Conservation (phyloP, 148 eudicot species). For the Spergularia bocconei region DNA sequence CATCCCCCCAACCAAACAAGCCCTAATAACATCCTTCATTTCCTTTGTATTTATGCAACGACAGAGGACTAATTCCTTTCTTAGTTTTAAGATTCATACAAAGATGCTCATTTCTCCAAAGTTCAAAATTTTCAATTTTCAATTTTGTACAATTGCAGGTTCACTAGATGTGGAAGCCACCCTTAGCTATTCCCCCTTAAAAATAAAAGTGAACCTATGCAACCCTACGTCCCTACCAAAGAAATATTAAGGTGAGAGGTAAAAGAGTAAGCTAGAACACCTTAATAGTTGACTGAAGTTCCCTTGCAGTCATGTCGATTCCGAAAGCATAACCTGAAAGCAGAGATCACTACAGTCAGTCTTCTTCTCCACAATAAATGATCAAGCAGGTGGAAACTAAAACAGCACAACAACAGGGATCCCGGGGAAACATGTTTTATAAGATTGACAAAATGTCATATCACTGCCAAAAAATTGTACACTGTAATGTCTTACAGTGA, state of each 20-base stretch:
- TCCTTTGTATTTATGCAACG: no score
- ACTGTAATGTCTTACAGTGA: neutral
- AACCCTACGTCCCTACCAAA: neutral
- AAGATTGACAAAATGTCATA: neutral
- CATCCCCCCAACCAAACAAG: no score
- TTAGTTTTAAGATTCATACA: no score
- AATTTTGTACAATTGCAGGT: neutral
- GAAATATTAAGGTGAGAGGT: neutral
- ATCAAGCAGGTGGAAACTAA: neutral
- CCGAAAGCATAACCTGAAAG: constrained; percentile 81
- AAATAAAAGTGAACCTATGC: neutral
- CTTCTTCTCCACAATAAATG: neutral
- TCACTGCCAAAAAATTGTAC: neutral
- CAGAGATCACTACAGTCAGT: constrained; percentile 14
- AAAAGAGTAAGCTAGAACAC: constrained; percentile 19
- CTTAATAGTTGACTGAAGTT: constrained; percentile 78
- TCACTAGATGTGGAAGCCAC: neutral
- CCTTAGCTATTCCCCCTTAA: no score
- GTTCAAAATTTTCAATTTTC: neutral
- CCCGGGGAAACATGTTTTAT: neutral
- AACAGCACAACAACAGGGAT: neutral
- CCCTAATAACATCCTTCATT: no score
- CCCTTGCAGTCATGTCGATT: constrained; percentile 90
- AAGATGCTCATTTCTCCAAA: no score
- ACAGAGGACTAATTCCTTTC: no score